phyloP scores from a whole-genome alignment of 176 grass and related monocot genomes.

The Oryza australiensis region DNA sequence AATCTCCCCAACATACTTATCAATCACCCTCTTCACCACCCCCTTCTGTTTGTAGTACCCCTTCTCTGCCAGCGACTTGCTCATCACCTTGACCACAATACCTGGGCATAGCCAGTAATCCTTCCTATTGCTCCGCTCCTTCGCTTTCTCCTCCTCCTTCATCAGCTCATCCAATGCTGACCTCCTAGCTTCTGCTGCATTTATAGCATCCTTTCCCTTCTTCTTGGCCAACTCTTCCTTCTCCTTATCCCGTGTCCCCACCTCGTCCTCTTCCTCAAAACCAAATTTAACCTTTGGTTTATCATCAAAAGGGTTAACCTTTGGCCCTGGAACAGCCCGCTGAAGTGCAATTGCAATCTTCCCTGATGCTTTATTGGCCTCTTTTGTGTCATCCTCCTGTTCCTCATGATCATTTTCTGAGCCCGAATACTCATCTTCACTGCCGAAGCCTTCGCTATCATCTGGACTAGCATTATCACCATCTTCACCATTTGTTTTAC shows the following conservation, averaged over 20 bases:
- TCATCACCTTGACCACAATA: slow-evolving; percentile 94
- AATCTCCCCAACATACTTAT: slow-evolving; percentile 89
- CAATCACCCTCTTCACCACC: slow-evolving; percentile 62
- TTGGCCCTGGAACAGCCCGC: slow-evolving; percentile 21
- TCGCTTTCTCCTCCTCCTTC: slow-evolving; percentile 90
- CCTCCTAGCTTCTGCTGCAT: slow-evolving; percentile 32
- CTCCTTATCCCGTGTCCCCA: neutral
- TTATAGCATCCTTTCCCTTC: slow-evolving; percentile 36
- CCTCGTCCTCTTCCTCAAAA: slow-evolving; percentile 53
- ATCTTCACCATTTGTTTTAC: neutral
- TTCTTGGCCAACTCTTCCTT: slow-evolving; percentile 43
- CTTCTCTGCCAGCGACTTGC: slow-evolving; percentile 72
- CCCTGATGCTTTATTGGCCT: slow-evolving; percentile 24
- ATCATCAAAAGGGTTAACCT: slow-evolving; percentile 49
- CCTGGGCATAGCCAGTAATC: slow-evolving; percentile 87
- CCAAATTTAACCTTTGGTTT: slow-evolving; percentile 63
- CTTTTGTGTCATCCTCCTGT: neutral
- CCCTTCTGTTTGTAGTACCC: slow-evolving; percentile 97
- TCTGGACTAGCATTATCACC: neutral
- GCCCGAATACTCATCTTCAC: slow-evolving; percentile 37
- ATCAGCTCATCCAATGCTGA: slow-evolving; percentile 84
- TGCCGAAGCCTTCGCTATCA: neutral
- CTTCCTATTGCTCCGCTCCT: slow-evolving; percentile 88
- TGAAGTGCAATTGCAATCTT: slow-evolving; percentile 79
- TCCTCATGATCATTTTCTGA: neutral